Evolutionary conservation across 176 grass and related monocot species (phyloP), one percentile per base, ranked within the genome.

Genomic region (Oryza glumipatula): DNA sequence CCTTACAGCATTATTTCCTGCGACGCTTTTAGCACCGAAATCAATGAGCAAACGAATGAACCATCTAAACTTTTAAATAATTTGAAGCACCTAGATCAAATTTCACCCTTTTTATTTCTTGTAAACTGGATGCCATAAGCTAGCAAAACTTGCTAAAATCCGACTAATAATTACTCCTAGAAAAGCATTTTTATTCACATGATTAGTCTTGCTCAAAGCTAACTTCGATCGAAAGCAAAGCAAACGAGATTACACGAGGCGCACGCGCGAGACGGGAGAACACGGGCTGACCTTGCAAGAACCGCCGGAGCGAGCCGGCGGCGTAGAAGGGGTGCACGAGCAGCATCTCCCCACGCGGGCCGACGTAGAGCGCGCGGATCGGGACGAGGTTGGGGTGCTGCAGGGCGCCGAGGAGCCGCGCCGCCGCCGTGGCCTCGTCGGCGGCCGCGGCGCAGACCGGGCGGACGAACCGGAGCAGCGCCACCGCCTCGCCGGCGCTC

Each of bases 281-380:
- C 21, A 79, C 22, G 28, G n/a, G 67, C 71, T 9, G 9, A 90
- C 93, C 91, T 93, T 86, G 88, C 26, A 98, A 52, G 86, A 98
- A 92, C 1, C 77, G 91, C 5, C 93, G 84, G 47, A 98, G 96
- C 56, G 88, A 93, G 22, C 91, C 91, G 68, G 96, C 93, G 30
- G 89, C 91, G 78, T 94, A 98, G 85, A 95, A 95, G 0, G 93
- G 96, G 65, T 95, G 95, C 11, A 93, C 95, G 30, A 98, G 88
- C 78, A 98, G 90, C 76, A 95, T 98, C 91, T 98, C 93, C 28
- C 95, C 93, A 6, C 91, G 84, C 67, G 95, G 95, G 6, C 95
- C 95, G 21, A 93, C 77, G 76, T 98, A 98, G 49, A 98, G 83
- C 48, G 95, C 95, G 78, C 85, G 86, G 76, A 93, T 76, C 64